These are phyloP conservation scores for Kodamaea plutei DNA, from an alignment of 1,139 yeast species.

Conservation along the genomic window DNA sequence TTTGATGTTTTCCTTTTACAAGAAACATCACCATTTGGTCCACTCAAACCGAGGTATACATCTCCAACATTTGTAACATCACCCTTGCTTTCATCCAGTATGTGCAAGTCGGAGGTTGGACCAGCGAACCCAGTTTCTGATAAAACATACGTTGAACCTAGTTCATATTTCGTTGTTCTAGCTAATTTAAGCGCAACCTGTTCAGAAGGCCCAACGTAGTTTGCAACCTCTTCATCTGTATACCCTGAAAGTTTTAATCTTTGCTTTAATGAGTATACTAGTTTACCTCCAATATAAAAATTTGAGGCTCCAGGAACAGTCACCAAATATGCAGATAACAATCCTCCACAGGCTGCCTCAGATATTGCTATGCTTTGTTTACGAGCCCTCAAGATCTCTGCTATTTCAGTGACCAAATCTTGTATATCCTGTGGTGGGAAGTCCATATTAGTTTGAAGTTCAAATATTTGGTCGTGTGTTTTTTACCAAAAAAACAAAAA, in stretches of 20 bases:
- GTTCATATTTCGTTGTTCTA: constrained; percentile 70
- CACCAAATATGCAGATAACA: constrained; percentile 73
- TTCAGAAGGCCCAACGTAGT: constrained; percentile 79
- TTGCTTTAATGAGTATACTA: constrained; percentile 73
- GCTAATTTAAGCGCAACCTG: constrained; percentile 74
- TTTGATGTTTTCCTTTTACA: constrained; percentile 43
- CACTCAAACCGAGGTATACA: constrained; percentile 67
- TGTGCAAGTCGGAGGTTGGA: constrained; percentile 50
- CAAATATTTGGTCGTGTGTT: constrained; percentile 3
- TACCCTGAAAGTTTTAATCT: constrained; percentile 75
- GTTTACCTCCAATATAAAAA: constrained; percentile 79
- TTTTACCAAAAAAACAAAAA: constrained; percentile 1
- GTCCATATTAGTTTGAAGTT: constrained; percentile 34
- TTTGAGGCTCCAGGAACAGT: constrained; percentile 82
- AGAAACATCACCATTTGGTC: constrained; percentile 59
- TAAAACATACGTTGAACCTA: constrained; percentile 76
- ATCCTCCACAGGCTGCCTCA: constrained; percentile 90
- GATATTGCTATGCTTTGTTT: constrained; percentile 71
- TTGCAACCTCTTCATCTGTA: constrained; percentile 62
- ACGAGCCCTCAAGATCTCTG: constrained; percentile 47
- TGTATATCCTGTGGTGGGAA: constrained; percentile 63
- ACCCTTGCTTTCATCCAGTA: constrained; percentile 14
- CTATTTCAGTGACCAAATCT: constrained; percentile 51
- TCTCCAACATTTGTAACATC: constrained; percentile 48
- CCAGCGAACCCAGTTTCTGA: constrained; percentile 91